Base-by-base conservation (phyloP, 73 alveolate species). In the Paramecium sexaurelia region DNA sequence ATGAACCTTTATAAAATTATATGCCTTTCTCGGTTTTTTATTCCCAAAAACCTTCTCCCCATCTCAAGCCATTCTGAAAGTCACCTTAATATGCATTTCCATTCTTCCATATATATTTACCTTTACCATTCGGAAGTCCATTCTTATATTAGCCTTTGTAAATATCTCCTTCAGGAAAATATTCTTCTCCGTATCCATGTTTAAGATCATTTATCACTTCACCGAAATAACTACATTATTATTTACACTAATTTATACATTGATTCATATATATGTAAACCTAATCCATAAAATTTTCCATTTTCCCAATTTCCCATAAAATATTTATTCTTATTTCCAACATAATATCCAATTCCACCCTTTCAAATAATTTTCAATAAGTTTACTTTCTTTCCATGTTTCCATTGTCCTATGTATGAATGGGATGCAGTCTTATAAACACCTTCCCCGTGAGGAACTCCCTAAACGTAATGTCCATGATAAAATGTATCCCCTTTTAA, bases 51-150 rank as follows among this genome's bases (percentile, higher is more conserved):
- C 94, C 94, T 15, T 67, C 66, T 8, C 94, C 94, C 43, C 73
- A 47, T 26, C 94, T 67, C 26, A 88, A 68, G 3, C 94, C 94
- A 69, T 88, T 88, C 37, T 91, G 39, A 41, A 88, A 88, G 1
- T 88, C 85, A 5, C 94, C 94, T n/a, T 43, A 40, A 41, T 68
- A 88, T 17, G 75, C 39, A 88, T 61, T 39, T 69, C 87, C 78
- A 69, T 71, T 88, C 10, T 37, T 41, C 94, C 94, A 88, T 6
- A 55, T 29, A 51, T 92, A 92, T 69, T 88, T 75, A 13, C 98
- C 99, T 40, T 96, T 87, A n/a, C 99, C 99, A 47, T 94, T 87
- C 6, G 97, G 97, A 78, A 92, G 87, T 19, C 98, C 98, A 57
- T 95, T 92, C 45, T 61, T 39, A 91, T 91, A 95, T 85, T 93